Evolutionary conservation across 768 basidiomycete genomes (phyloP), one percentile per base, ranked within the genome.

Genomic region (Austroboletus eburneus): DNA sequence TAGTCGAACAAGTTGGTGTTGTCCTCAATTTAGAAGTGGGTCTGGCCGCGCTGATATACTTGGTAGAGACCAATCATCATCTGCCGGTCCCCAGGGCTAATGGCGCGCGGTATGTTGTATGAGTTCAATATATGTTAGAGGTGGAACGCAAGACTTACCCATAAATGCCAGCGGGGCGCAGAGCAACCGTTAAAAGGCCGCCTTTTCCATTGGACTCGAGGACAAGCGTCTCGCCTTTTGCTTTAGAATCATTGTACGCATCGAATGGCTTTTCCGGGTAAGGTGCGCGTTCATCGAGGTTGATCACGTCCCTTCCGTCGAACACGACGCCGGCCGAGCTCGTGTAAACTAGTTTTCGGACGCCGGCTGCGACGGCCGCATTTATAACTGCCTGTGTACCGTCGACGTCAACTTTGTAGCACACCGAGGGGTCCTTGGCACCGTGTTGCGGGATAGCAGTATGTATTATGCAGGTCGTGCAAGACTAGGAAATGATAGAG

Each of bases 1-100:
- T 87, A 93, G 67, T 98, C 96, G 59, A 90, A 92, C 4, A 98
- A 69, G 64, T 98, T 98, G 52, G 78, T 82, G 69, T 97, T 96
- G 69, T 87, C 75, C 30, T 96, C 96, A 54, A 99, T 83, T 67
- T 97, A 94, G 74, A 91, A 88, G 55, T 89, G 83, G 0, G 91
- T 92, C 65, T 96, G 87, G 16, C 82, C 80, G 36, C 81, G 77
- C 58, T 86, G 75, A 65, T 90, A 86, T 4, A 85, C 92, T 48
- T 84, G 71, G 63, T 81, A 83, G 29, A 95, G 71, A n/a, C 88
- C 90, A 1, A 76, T 68, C 68, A 94, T 81, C 53, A 80, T 75
- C 65, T 96, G 93, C 9, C 90, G 80, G 59, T 98, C 96, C 5
- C 95, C 93, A 5, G 93, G 92, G 5, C 91, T 94, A 57, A 5